Conservation (phyloP, 345 rosid species). For the Eucalyptus sp. region DNA sequence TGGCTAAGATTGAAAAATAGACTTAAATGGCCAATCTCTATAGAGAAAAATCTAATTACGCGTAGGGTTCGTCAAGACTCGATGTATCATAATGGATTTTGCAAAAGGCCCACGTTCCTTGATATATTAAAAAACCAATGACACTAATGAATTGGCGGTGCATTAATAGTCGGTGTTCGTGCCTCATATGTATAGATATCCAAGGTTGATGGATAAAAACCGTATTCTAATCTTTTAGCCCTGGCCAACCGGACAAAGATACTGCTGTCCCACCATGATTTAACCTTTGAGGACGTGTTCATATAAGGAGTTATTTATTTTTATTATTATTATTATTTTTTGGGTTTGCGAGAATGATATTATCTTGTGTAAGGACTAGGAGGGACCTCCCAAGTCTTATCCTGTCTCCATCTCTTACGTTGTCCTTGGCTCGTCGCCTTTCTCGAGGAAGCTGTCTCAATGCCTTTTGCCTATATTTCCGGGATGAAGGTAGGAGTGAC, state of each 20-base stretch:
- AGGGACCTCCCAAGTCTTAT: background rate
- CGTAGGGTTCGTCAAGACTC: background rate
- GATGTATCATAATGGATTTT: background rate
- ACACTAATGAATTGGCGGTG: background rate
- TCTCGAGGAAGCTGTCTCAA: background rate
- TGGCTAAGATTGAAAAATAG: background rate
- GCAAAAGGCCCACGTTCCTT: accelerated
- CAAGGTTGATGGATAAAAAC: background rate
- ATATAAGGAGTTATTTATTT: background rate
- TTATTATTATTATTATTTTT: no score
- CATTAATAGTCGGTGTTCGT: background rate
- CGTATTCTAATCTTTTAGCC: background rate
- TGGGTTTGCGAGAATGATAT: background rate
- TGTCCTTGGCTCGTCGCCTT: background rate
- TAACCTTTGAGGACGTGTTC: background rate
- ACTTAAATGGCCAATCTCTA: background rate
- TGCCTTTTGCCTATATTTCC: background rate
- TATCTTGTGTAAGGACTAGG: background rate
- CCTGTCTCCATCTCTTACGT: background rate
- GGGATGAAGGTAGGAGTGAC: background rate
- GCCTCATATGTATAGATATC: no score
- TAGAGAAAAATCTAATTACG: background rate
- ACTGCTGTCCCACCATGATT: background rate
- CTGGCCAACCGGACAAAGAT: background rate
- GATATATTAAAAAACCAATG: background rate